Evolutionary conservation across 2,329 filamentous ascomycete genomes (phyloP).

Genomic region (Colletotrichum graminicola): DNA sequence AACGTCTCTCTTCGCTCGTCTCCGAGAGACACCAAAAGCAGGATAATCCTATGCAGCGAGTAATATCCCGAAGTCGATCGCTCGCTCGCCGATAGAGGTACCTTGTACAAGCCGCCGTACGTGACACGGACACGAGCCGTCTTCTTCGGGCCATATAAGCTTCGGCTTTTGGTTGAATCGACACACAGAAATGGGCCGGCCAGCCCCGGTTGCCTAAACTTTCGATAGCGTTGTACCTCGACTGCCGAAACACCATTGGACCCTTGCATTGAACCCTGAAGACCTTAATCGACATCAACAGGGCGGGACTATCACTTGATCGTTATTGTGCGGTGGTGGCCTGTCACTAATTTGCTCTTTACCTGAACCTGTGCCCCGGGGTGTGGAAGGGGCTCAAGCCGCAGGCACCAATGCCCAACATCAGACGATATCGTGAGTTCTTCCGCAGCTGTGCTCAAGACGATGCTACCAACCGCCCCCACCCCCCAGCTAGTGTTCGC

Average conservation of each 20-base stretch:
- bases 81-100: neutral
- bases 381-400: neutral
- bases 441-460: slow-evolving; percentile 20
- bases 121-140: slow-evolving; percentile 30
- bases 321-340: neutral
- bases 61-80: neutral
- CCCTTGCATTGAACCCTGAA: neutral
- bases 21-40: slow-evolving; percentile 11
- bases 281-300: neutral
- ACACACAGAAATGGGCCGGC: neutral
- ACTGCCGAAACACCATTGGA: neutral
- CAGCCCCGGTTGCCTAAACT: neutral
- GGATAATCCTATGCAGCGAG: neutral
- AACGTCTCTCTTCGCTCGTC: slow-evolving; percentile 3
- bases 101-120: neutral
- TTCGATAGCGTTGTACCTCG: neutral
- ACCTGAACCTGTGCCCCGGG: neutral
- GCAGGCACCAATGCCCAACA: neutral
- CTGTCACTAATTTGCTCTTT: neutral
- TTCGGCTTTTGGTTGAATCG: slow-evolving; percentile 13
- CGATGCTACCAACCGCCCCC: slow-evolving; percentile 17
- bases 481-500: neutral
- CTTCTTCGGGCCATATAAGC: slow-evolving; percentile 15
- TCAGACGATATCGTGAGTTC: slow-evolving; percentile 17
- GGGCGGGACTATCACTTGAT: neutral